Evolutionary conservation across 2,329 filamentous ascomycete genomes (phyloP), one percentile per base, ranked within the genome.

Genomic region (Triangularia verruculosa): DNA sequence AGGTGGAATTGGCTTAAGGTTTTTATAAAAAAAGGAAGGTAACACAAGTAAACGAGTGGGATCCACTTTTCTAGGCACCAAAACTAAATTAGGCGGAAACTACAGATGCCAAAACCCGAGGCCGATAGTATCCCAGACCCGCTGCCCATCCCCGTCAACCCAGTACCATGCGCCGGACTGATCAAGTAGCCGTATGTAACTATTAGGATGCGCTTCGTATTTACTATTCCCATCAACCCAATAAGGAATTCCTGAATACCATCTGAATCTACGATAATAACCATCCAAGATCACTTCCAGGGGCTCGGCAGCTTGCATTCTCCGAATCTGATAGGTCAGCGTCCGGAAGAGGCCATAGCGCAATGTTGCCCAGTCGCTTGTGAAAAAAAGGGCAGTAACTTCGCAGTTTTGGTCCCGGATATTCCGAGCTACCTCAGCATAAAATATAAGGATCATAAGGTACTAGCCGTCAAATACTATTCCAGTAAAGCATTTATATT

Each of bases 311-410:
- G 61, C 61, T 59, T 63, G 57, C 57, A 59, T 63, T 60, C 61
- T 59, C 32, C 51, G 57, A 59, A 63, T 59, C 61, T 63, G 57
- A 56, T 63, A 24, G 15, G 57, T 63, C 47, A 63, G n/a, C n/a
- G 61, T 52, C 51, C 57, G 57, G 17, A 59, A 63, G 56, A 63
- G 56, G 47, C 61, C 56, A 55, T 63, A 63, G 17, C 47, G 56
- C 61, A 59, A 59, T 52, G 51, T 63, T 57, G 2, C 20, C 32
- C 47, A 59, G 51, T 30, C 27, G 24, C 57, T 24, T 56, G 51
- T 32, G 57, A 63, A 63, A 47, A 63, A 17, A 59, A 63, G 47
- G 51, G 47, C 30, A n/a, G 22, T 59, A 27, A 63, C 51, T 8
- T 2, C 1, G 51, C 57, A 63, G 61, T 63, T 51, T 32, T 20